Evolutionary conservation across 345 rosid species (phyloP), one percentile per base, ranked within the genome.

Genomic region (Salix exigua): DNA sequence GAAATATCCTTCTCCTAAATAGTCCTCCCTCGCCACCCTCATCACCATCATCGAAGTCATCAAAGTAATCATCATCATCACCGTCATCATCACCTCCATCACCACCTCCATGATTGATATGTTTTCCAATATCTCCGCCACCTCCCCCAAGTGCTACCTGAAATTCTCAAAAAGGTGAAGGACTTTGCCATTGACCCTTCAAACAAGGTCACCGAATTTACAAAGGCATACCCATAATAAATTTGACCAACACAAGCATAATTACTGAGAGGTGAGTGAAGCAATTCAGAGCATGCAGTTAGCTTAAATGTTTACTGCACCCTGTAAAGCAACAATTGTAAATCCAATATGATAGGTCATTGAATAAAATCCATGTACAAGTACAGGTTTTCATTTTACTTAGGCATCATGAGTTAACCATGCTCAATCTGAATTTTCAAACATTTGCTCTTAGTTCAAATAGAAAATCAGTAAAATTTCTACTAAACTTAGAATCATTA

Each of bases 1-100:
- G 88, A 81, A 93, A 79, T 77, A 79, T 87, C 87, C 97, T 85
- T 70, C 89, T 92, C 80, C 98, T 87, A 66, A 96, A 96, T 8
- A 93, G 89, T 72, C 97, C 97, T 58, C 94, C 97, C 48, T 92
- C 99, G 62, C 89, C 96, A 67, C 96, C 99, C 70, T 93, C 96
- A 73, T 91, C 95, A 1, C 85, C 94, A 67, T 96, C 98, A 83
- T 96, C 97, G 66, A 91, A 92, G 63, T 96, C 97, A 50, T 93
- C 98, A 31, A 90, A 96, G 86, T 93, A 96, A 74, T 96, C 93
- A 62, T 93, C 98, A 82, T 93, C 98, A 77, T 96, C 98, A 17
- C 93, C 99, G 66, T 86, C 97, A 79, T 92, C 99, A 68, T 91
- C 97, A 50, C 97, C 99, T 81, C 98, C 99, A 78, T 92, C 97